Evolutionary conservation across 495 filamentous ascomycete genomes (phyloP), one percentile per base, ranked within the genome.

Genomic region (Talaromyces adpressus): DNA sequence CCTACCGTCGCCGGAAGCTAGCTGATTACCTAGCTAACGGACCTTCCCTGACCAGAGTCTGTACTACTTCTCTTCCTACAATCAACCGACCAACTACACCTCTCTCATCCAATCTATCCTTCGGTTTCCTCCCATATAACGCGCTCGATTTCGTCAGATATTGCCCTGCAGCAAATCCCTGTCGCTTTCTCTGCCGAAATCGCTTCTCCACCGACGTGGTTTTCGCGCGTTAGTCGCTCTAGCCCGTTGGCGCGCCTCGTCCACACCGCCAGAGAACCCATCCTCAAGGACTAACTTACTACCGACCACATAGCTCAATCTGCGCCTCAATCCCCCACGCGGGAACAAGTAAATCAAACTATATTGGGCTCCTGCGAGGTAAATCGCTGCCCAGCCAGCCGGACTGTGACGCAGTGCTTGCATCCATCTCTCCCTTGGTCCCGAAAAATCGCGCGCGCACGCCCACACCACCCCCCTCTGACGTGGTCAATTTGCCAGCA

Each of bases 401-500:
- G 51, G 59, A 66, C 65, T 69, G 68, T 74, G 68, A 71, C 63
- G 67, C 70, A 68, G 62, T 61, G 64, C 63, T 66, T 68, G 68
- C 69, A 66, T 69, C 65, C 66, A 67, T 47, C 58, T 27, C 45
- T n/a, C 20, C 64, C 66, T 65, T 69, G 59, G 66, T 61, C 70
- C 67, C 62, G 66, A 65, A 69, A 69, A 59, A 63, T 69, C 70
- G 68, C 71, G 71, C 71, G 68, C 66, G 45, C 45, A 49, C 45
- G 18, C 45, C 45, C 45, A 49, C 45, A 49, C 67, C 68, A 20
- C 36, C n/a, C 58, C 66, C 65, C 71, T 70, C 71, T 80, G 79
- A 81, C 79, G 79, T 81, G 79, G 75, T 76, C 64, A 58, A 27
- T 27, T 71, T 79, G 77, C 74, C 77, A 81, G 66, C 77, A 75